Evolutionary conservation across 2,329 filamentous ascomycete genomes (phyloP).

Genomic region (Hypocreales sp.): DNA sequence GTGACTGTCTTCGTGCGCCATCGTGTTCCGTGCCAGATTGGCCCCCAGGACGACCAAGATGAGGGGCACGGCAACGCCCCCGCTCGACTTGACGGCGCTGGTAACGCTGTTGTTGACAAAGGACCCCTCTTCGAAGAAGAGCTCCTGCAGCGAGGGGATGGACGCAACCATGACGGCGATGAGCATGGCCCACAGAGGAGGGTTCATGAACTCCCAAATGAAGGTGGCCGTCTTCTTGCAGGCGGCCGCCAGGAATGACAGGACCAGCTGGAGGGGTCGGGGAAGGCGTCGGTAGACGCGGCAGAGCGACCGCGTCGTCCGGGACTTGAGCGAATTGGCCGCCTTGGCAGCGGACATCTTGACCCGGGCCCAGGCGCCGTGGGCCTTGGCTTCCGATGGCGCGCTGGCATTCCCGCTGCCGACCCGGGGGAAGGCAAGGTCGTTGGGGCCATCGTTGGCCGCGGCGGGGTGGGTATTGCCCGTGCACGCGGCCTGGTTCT

Average conservation of each 20-base stretch:
- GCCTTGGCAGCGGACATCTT: conserved; percentile 16
- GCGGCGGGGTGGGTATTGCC: conserved; percentile 14
- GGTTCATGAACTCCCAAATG: conserved; percentile 93
- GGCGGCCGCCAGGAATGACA: conserved; percentile 15
- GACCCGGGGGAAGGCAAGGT: conserved; percentile 47
- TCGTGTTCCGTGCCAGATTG: conserved; percentile 83
- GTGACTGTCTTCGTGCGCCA: conserved; percentile 46
- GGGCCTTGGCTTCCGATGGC: conserved; percentile 11
- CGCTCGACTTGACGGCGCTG: conserved; percentile 69
- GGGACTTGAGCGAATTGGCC: too few relatives aligned
- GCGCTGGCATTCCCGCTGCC: conserved; percentile 25
- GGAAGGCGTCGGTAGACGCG: conserved; percentile 24
- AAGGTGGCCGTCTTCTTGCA: conserved; percentile 41
- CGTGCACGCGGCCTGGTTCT: conserved; percentile 10
- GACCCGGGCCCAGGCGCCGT: conserved; percentile 22
- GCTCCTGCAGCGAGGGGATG: conserved; percentile 61
- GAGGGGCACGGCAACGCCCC: conserved; percentile 81
- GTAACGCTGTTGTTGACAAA: conserved; percentile 91
- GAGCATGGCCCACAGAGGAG: conserved; percentile 94
- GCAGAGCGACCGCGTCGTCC: conserved; percentile 7
- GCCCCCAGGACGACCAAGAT: conserved; percentile 92
- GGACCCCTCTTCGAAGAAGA: conserved; percentile 80
- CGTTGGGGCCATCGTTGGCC: conserved; percentile 27
- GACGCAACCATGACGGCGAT: conserved; percentile 82
- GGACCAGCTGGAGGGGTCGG: conserved; percentile 18